Evolutionary conservation across 2,329 filamentous ascomycete species (phyloP).

Genomic region (Aspergillus quadricinctus): DNA sequence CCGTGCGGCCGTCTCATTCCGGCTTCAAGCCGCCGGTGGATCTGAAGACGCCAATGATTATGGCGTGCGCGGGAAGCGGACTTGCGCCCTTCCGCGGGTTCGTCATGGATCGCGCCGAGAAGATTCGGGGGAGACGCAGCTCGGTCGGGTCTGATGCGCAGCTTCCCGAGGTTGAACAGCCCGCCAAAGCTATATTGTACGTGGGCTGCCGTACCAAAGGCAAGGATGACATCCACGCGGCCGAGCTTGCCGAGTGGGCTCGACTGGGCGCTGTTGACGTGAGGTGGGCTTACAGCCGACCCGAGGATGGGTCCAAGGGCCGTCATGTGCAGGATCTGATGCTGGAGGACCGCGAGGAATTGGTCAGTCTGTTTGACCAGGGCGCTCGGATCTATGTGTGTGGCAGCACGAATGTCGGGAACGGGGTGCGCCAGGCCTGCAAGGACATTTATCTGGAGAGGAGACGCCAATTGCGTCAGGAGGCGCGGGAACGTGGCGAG

Average conservation of each 20-base stretch:
- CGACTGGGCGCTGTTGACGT: constrained; percentile 57
- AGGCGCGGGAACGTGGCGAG: neutral
- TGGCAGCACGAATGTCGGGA: constrained; percentile 52
- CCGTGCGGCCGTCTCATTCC: constrained; percentile 31
- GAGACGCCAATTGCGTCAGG: constrained; percentile 41
- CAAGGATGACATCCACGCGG: constrained; percentile 34
- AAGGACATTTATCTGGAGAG: constrained; percentile 31
- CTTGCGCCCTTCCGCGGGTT: constrained; percentile 62
- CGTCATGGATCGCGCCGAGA: constrained; percentile 55
- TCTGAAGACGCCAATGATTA: constrained; percentile 35
- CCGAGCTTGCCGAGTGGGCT: constrained; percentile 53
- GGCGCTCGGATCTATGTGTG: constrained; percentile 62
- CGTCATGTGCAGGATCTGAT: constrained; percentile 53
- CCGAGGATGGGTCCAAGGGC: constrained; percentile 44
- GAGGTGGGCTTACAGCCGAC: constrained; percentile 56
- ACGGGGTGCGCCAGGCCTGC: constrained; percentile 43
- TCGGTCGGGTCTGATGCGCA: constrained; percentile 8
- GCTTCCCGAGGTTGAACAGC: constrained; percentile 12
- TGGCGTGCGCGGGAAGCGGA: constrained; percentile 45
- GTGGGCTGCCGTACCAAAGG: constrained; percentile 33
- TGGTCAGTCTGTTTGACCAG: constrained; percentile 43
- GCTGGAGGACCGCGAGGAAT: constrained; percentile 44
- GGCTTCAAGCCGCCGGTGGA: constrained; percentile 35
- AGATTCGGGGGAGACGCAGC: constrained; percentile 23
- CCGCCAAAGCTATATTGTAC: constrained; percentile 33